phyloP scores from a whole-genome alignment of 768 basidiomycete genomes.

The Trametes elegans region DNA sequence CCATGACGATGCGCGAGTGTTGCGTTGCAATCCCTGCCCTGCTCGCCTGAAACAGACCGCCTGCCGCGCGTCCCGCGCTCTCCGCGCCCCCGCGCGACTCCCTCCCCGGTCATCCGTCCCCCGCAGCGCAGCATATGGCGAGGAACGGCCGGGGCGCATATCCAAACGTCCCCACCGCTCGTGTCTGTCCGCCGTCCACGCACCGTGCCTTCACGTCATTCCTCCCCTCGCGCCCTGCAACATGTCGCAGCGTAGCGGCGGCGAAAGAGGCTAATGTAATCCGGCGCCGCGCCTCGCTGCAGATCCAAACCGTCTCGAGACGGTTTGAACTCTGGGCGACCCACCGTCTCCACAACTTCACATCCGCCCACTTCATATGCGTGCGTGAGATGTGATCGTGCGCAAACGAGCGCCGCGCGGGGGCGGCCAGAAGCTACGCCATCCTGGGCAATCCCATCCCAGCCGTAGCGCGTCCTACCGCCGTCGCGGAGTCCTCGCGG shows the following conservation, averaged over 20 bases:
- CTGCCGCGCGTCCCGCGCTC: neutral
- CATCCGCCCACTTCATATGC: neutral
- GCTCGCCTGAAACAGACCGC: slow-evolving; percentile 1
- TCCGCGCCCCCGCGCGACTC: too few relatives aligned
- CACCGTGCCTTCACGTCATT: neutral
- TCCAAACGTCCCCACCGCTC: too few relatives aligned
- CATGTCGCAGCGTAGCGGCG: neutral
- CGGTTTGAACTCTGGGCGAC: neutral
- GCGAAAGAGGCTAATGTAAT: slow-evolving; percentile 2
- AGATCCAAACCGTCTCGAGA: neutral
- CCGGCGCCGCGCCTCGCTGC: neutral
- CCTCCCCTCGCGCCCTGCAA: neutral
- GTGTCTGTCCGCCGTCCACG: neutral
- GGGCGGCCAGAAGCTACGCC: neutral
- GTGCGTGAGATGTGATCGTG: neutral
- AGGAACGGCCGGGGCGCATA: neutral
- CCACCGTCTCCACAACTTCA: neutral
- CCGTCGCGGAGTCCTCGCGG: slow-evolving; percentile 7
- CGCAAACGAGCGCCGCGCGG: neutral
- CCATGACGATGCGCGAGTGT: slow-evolving; percentile 4
- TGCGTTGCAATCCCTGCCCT: neutral
- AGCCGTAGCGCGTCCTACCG: neutral
- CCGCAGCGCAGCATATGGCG: too few relatives aligned
- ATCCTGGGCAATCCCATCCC: neutral
- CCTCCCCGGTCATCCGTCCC: too few relatives aligned